A percentile compares a stretch with the other conserved stretches of the same genome.
Conservation (phyloP, 108 stramenopile genomes). For the Cyclostephanos tholiformis region DNA sequence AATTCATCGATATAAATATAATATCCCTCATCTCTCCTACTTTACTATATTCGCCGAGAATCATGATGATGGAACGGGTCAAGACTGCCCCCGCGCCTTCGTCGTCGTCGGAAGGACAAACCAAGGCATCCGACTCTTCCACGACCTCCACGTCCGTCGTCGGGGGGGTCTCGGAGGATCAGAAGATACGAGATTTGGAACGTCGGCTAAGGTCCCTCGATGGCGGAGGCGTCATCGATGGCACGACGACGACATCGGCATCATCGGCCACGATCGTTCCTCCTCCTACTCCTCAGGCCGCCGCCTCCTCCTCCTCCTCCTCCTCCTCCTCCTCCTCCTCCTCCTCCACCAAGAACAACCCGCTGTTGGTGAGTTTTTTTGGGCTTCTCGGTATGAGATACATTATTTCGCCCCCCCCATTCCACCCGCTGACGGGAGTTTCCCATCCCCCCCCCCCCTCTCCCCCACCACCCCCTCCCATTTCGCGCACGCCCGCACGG, state of each 20-base stretch:
- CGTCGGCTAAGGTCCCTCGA: slow-evolving; percentile 60
- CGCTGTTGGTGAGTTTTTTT: slow-evolving; percentile 61
- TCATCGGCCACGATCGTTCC: neutral
- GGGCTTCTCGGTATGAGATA: neutral
- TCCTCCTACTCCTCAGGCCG: slow-evolving; percentile 5
- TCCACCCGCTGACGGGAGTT: neutral
- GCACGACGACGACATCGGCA: neutral
- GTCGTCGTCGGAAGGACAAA: slow-evolving; percentile 8
- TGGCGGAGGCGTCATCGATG: slow-evolving; percentile 4
- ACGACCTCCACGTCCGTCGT: slow-evolving; percentile 7
- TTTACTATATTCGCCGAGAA: neutral
- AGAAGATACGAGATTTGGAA: slow-evolving; percentile 70
- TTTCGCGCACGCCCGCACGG: too few relatives aligned
- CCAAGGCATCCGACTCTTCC: too few relatives aligned
- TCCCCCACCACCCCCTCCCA: neutral
- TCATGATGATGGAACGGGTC: slow-evolving; percentile 52
- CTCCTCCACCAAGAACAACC: slow-evolving; percentile 32
- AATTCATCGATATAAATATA: too few relatives aligned
- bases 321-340: slow-evolving; percentile 32
- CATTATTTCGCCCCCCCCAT: neutral
- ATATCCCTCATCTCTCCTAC: too few relatives aligned
- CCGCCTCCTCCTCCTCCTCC: slow-evolving; percentile 9
- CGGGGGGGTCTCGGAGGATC: slow-evolving; percentile 19
- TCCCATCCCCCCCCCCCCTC: neutral
- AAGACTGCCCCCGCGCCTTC: slow-evolving; percentile 31